Conservation (phyloP, 2,329 filamentous ascomycete species). For the Pseudogymnoascus sp. region DNA sequence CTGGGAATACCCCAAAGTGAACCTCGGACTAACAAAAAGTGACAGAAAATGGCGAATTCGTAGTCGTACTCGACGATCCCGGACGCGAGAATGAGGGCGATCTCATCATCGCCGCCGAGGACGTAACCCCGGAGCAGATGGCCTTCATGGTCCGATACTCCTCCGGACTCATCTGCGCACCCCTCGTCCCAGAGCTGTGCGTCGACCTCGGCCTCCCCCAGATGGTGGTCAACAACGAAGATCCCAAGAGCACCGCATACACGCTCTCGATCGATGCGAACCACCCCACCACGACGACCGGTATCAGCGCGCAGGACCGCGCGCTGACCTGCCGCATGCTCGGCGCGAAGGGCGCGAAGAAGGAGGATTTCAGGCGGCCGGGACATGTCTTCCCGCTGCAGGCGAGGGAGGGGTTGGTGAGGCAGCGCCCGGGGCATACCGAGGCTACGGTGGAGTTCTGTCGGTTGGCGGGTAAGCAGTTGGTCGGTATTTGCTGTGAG, state of each 20-base stretch:
- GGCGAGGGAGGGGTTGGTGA: slow-evolving; percentile 71
- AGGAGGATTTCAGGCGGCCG: slow-evolving; percentile 64
- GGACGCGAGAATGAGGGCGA: slow-evolving; percentile 97
- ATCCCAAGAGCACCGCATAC: slow-evolving; percentile 88
- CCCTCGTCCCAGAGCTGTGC: slow-evolving; percentile 64
- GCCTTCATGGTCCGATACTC: slow-evolving; percentile 92
- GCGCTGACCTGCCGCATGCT: slow-evolving; percentile 73
- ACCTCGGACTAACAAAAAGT: not conserved
- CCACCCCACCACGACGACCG: slow-evolving; percentile 69
- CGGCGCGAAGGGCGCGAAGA: slow-evolving; percentile 51
- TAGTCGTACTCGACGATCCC: slow-evolving; percentile 89
- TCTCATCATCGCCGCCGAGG: slow-evolving; percentile 84
- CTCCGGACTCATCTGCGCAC: slow-evolving; percentile 86
- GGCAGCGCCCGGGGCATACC: slow-evolving; percentile 76
- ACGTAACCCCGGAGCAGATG: slow-evolving; percentile 82
- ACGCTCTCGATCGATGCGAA: slow-evolving; percentile 80
- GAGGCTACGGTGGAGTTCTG: slow-evolving; percentile 93
- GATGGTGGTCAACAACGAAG: slow-evolving; percentile 71
- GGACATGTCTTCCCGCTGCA: slow-evolving; percentile 86
- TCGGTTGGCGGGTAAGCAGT: slow-evolving; percentile 67
- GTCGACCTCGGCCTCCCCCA: slow-evolving; percentile 70
- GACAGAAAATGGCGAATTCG: slow-evolving; percentile 75
- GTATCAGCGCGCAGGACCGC: slow-evolving; percentile 84
- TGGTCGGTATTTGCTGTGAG: slow-evolving; percentile 82
- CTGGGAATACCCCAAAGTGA: slow-evolving; percentile 15